phyloP scores from a whole-genome alignment of 495 filamentous ascomycete species.

The Penicillium tannophilum region DNA sequence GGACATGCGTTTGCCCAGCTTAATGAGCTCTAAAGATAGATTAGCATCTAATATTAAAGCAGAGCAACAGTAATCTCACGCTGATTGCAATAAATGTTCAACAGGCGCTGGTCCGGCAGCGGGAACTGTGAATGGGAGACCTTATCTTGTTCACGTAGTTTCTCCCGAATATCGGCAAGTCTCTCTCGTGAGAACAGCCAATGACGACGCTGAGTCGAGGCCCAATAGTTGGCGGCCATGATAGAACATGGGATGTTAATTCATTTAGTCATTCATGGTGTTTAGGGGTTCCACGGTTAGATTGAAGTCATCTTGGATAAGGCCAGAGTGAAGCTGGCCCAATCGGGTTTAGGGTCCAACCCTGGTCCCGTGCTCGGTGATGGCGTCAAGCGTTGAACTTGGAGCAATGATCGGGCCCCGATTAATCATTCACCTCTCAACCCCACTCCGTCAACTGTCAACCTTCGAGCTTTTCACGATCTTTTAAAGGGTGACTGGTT shows the following conservation, averaged over 20 bases:
- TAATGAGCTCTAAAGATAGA: conserved; percentile 64
- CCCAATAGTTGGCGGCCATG: conserved; percentile 98
- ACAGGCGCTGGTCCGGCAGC: conserved; percentile 75
- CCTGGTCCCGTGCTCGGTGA: conserved; percentile 39
- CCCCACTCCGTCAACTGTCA: conserved; percentile 18
- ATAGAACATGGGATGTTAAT: conserved; percentile 7
- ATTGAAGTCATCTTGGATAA: conserved; percentile 10
- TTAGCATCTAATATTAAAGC: conserved; percentile 21
- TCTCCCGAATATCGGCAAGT: conserved; percentile 69
- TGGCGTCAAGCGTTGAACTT: conserved; percentile 34
- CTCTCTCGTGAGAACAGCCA: conserved; percentile 88
- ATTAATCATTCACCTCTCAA: conserved; percentile 32
- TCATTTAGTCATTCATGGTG: conserved; percentile 2
- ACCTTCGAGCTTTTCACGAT: conserved; percentile 10
- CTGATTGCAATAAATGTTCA: conserved; percentile 91
- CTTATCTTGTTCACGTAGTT: conserved; percentile 72
- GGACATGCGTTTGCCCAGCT: conserved; percentile 74
- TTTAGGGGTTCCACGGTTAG: not conserved
- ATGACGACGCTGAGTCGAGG: conserved; percentile 82
- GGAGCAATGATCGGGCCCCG: conserved; percentile 42
- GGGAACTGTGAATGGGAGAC: conserved; percentile 73
- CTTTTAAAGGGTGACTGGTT: conserved; percentile 1
- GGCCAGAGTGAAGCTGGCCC: conserved; percentile 19
- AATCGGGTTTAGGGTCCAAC: conserved; percentile 41
- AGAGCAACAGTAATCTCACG: conserved; percentile 51